Conservation (phyloP, 257 asterid genomes). For the Solanum lycopersicoides region DNA sequence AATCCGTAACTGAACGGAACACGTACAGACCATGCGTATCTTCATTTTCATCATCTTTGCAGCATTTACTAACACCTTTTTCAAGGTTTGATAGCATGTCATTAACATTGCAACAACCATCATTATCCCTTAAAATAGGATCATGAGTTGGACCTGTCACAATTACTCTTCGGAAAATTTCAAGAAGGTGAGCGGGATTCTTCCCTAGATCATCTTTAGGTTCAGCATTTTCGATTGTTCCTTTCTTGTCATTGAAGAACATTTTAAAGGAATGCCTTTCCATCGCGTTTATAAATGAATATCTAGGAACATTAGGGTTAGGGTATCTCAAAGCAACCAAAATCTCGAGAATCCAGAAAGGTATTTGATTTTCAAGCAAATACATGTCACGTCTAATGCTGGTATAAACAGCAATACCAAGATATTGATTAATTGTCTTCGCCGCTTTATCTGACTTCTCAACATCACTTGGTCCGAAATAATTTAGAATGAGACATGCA, state of each 20-base stretch:
- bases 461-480: rapidly evolving
- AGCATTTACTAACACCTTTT: no score
- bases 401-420: neutral
- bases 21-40: rapidly evolving
- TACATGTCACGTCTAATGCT: neutral
- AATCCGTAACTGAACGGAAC: neutral
- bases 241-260: neutral
- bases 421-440: neutral
- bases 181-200: neutral
- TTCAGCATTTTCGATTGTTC: neutral
- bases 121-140: neutral
- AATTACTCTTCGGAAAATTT: neutral
- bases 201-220: no score
- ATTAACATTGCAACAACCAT: neutral
- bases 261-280: neutral
- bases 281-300: rapidly evolving
- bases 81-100: neutral
- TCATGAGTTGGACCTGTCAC: neutral
- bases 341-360: neutral
- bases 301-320: neutral
- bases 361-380: constrained; percentile 27
- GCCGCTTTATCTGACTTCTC: rapidly evolving
- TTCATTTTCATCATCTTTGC: neutral
- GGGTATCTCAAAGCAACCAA: neutral
- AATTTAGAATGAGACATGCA: neutral